These are phyloP conservation scores for Hyphodiscus sp. DNA, from an alignment of 2,329 filamentous ascomycete genomes.

Conservation along the genomic window DNA sequence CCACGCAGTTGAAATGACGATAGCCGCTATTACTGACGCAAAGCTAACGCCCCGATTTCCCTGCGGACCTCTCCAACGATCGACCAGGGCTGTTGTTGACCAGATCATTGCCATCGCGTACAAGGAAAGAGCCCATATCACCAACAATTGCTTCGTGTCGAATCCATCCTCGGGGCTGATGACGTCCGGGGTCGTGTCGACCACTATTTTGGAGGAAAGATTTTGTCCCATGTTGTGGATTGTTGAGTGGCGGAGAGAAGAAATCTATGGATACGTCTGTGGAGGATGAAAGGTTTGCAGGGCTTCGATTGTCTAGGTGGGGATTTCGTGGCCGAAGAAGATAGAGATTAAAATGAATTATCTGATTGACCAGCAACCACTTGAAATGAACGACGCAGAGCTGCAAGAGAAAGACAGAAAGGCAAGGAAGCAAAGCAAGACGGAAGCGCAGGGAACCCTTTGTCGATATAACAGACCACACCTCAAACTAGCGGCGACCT, in stretches of 20 bases:
- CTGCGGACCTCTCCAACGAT: constrained; percentile 6
- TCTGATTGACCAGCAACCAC: not conserved
- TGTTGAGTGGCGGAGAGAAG: not conserved
- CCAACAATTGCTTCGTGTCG: not conserved
- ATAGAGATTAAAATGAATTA: not conserved
- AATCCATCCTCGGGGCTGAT: not conserved
- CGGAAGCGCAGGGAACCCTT: not conserved
- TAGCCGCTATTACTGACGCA: not conserved
- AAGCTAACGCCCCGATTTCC: not conserved
- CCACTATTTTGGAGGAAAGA: not conserved
- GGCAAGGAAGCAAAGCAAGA: not conserved
- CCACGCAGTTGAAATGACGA: constrained; percentile 4
- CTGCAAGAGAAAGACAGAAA: not conserved
- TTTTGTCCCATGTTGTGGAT: not conserved
- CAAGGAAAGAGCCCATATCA: not conserved
- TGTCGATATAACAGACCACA: not conserved
- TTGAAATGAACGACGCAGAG: not conserved
- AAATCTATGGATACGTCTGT: not conserved
- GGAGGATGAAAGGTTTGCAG: not conserved
- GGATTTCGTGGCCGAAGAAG: not conserved
- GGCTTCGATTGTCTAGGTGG: not conserved
- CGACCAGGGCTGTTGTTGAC: not conserved
- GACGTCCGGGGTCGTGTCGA: not conserved
- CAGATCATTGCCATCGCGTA: constrained; percentile 6
- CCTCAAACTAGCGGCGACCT: not conserved